Evolutionary conservation across 1,139 yeast genomes (phyloP), one percentile per base, ranked within the genome.

Genomic region (Scheffersomyces cryptocercus): DNA sequence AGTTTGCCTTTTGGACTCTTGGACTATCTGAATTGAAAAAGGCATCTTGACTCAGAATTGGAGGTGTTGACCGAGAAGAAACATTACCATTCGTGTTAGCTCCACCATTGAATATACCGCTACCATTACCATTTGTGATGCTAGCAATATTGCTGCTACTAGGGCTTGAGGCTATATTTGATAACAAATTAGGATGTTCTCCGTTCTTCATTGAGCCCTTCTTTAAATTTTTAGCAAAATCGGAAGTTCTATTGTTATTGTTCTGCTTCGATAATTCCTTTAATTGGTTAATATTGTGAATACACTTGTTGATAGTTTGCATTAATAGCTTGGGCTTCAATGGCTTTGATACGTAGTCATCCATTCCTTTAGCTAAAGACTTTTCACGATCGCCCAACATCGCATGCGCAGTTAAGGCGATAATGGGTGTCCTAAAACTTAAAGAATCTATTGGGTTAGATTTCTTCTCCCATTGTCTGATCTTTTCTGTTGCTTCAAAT

Each of bases 391-490:
- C 96, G 35, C 95, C 95, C 70, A 88, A 74, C 95, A 88, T 88
- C 4, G 96, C 96, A 62, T 88, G 96, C 0, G 96, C 96, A 0
- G 96, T 88, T 44, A 88, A 72, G 0, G 96, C 96, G 56, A 88
- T 88, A 53, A 88, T 88, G 20, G 96, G 96, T 1, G 95, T 84
- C 48, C 95, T 75, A 56, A 77, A 77, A 40, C 78, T 70, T 42
- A 79, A 70, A 1, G 81, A 73, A 48, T 88, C 88, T 31, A 84
- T 83, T n/a, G 88, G 88, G 49, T 84, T 82, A 40, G 83, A 76
- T 63, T 85, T 88, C 69, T 78, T 82, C 65, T 88, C 96, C 95
- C 95, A 88, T 61, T 85, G 91, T 55, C 96, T 73, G 44, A 88
- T 88, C 62, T 82, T 80, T 45, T 85, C 88, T 1, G 96, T 88